Conservation (phyloP, 139 green algal species). For the Tetradesmus obliquus region DNA sequence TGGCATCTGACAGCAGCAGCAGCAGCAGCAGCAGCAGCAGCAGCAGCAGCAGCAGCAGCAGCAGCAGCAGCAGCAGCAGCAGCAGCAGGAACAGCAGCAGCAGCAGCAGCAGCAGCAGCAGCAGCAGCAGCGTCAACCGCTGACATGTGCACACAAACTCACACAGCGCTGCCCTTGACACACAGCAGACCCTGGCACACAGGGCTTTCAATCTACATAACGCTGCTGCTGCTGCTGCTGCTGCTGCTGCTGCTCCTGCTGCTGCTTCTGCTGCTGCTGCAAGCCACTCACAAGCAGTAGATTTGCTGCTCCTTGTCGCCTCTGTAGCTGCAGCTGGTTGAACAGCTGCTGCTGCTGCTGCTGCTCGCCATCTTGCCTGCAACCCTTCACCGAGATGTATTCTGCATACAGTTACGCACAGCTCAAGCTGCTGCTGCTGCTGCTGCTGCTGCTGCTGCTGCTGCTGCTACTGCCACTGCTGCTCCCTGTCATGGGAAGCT, state of each 20-base stretch:
- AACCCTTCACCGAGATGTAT: no score
- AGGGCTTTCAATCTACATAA: no score
- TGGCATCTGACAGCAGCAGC: background rate
- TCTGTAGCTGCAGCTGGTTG: background rate
- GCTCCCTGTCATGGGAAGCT: background rate
- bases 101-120: background rate
- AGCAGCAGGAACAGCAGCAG: background rate
- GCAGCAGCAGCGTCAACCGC: background rate
- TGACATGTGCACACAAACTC: no score
- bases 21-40: background rate
- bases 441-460: background rate
- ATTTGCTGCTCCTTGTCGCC: no score
- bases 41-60: background rate
- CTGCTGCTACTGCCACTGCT: conserved; percentile 1
- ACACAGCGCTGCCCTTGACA: no score
- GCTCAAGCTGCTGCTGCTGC: background rate
- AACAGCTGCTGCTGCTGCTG: background rate
- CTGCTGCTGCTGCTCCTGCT: no score
- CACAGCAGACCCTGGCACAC: no score
- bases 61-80: background rate
- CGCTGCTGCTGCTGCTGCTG: no score
- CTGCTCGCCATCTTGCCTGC: background rate
- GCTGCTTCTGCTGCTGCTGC: no score
- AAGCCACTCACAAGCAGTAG: no score
- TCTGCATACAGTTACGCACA: no score